These are phyloP conservation scores for Zarea fungicola DNA, from an alignment of 2,329 filamentous ascomycete genomes.

Conservation along the genomic window DNA sequence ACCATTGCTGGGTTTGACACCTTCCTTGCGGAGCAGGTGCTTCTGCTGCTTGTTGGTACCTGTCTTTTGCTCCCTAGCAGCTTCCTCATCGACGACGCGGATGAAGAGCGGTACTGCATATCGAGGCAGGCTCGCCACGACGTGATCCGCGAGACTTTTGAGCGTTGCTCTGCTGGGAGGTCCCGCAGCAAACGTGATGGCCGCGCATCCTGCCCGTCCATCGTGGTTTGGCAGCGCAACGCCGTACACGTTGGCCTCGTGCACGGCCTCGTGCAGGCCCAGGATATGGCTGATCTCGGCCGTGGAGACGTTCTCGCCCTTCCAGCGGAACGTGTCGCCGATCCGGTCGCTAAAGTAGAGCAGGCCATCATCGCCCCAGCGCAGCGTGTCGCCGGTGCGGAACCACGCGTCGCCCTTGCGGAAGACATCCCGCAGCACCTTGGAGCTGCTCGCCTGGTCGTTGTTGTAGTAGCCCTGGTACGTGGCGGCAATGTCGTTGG, in stretches of 20 bases:
- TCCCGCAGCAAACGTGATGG: constrained; percentile 52
- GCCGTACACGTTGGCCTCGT: constrained; percentile 83
- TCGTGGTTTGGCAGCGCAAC: constrained; percentile 76
- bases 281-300: constrained; percentile 75
- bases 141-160: constrained; percentile 56
- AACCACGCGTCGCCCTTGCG: constrained; percentile 75
- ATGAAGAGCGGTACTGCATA: constrained; percentile 78
- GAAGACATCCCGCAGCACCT: constrained; percentile 70
- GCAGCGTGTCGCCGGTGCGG: constrained; percentile 75
- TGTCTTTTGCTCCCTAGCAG: constrained; percentile 57
- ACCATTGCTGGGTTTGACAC: constrained; percentile 56
- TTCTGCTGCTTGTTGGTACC: constrained; percentile 92
- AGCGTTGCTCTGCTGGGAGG: constrained; percentile 43
- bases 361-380: constrained; percentile 64
- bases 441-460: constrained; percentile 61
- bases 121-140: constrained; percentile 53
- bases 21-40: constrained; percentile 61
- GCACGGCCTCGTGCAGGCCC: constrained; percentile 58
- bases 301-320: constrained; percentile 78
- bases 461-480: constrained; percentile 86
- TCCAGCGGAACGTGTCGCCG: constrained; percentile 75
- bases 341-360: constrained; percentile 79
- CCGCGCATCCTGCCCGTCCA: constrained; percentile 76
- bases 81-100: constrained; percentile 54
- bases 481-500: constrained; percentile 53